A percentile compares a stretch with the other conserved stretches of the same genome.
Conservation (phyloP, 352 stramenopile genomes). For the Phytopythium ostracodes region DNA sequence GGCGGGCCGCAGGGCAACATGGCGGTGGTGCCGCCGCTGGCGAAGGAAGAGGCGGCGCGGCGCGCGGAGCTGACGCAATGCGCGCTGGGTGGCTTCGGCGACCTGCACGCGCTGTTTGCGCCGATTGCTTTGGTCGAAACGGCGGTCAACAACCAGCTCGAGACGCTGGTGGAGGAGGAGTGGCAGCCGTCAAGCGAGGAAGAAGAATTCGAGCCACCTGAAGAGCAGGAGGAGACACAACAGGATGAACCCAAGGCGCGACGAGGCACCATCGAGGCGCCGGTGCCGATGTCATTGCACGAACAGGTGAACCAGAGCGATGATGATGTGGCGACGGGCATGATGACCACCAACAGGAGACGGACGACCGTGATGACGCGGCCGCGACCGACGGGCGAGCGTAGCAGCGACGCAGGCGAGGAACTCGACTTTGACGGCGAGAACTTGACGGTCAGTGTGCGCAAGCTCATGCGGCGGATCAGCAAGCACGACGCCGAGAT, state of each 20-base stretch:
- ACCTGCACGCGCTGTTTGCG: conserved; percentile 28
- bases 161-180: conserved; percentile 34
- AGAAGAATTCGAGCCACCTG: conserved; percentile 1
- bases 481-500: conserved; percentile 23
- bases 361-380: neutral
- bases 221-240: conserved; percentile 2
- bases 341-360: neutral
- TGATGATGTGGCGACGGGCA: conserved; percentile 2
- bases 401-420: conserved; percentile 12
- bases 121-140: conserved; percentile 12
- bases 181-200: conserved; percentile 16
- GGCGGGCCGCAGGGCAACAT: conserved; percentile 18
- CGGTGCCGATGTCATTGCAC: neutral
- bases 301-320: neutral
- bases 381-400: neutral
- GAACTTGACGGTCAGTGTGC: conserved; percentile 41
- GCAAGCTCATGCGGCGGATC: conserved; percentile 47
- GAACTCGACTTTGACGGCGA: conserved; percentile 41
- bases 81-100: conserved; percentile 15
- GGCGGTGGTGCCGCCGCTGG: conserved; percentile 21
- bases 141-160: conserved; percentile 26
- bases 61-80: conserved; percentile 16
- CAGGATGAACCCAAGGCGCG: neutral
- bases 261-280: neutral
- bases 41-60: conserved; percentile 19